A percentile compares a stretch with the other conserved stretches of the same genome.
Conservation (phyloP, 2,329 filamentous ascomycete genomes). For the Aspergillus japonicus region DNA sequence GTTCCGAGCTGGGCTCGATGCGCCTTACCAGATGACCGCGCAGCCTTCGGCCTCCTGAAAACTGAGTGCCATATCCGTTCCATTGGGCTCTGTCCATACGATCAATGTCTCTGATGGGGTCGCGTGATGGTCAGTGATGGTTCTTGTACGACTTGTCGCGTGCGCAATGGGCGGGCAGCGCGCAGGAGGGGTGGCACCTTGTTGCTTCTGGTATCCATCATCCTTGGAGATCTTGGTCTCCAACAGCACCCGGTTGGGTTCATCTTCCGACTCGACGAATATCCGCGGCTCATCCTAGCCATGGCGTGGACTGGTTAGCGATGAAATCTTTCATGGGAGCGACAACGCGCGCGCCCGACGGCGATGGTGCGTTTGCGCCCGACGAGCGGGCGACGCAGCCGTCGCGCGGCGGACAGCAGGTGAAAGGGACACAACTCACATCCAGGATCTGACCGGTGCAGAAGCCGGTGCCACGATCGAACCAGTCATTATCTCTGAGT, state of each 20-base stretch:
- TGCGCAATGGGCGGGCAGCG: conserved; percentile 25
- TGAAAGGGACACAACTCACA: conserved; percentile 53
- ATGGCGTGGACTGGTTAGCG: conserved; percentile 13
- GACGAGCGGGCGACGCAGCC: conserved; percentile 12
- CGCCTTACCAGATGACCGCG: conserved; percentile 75
- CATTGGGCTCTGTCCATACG: conserved; percentile 92
- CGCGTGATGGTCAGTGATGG: conserved; percentile 25
- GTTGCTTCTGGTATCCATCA: conserved; percentile 97
- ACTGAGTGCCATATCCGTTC: conserved; percentile 94
- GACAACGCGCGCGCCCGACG: conserved; percentile 16
- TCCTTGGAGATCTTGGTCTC: conserved; percentile 90
- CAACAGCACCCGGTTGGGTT: conserved; percentile 76
- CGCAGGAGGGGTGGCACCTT: conserved; percentile 59
- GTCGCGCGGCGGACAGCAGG: conserved; percentile 12
- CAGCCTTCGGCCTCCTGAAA: conserved; percentile 98
- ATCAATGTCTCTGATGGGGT: conserved; percentile 78
- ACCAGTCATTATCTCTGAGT: conserved; percentile 98
- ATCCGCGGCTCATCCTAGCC: conserved; percentile 78
- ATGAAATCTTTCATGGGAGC: neutral
- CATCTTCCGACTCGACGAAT: conserved; percentile 88
- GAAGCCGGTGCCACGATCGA: conserved; percentile 93
- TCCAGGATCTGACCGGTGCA: conserved; percentile 75
- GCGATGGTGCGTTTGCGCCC: conserved; percentile 20
- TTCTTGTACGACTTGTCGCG: conserved; percentile 10
- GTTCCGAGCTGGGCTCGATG: conserved; percentile 25